Evolutionary conservation across 495 filamentous ascomycete genomes (phyloP).

Genomic region (Friedmanniomyces simplex): DNA sequence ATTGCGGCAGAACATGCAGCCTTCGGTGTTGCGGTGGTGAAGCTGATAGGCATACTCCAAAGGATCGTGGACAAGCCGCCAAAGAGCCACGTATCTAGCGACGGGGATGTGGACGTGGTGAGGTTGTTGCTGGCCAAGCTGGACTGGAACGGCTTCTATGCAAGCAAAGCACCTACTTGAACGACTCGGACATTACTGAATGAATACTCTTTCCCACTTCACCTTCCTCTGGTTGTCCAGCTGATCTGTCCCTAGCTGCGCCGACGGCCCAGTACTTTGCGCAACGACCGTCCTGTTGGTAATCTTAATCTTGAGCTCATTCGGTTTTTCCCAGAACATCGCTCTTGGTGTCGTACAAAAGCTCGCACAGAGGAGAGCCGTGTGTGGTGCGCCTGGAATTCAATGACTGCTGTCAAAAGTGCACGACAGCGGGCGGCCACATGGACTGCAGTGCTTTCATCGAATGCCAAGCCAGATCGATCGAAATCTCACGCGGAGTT

Average conservation of each 20-base stretch:
- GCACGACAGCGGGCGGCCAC: no score
- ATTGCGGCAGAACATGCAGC: not conserved
- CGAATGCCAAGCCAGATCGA: not conserved
- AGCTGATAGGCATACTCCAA: not conserved
- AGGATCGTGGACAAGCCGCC: not conserved
- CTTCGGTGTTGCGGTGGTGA: not conserved
- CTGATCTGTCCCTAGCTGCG: no score
- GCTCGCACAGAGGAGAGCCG: not conserved
- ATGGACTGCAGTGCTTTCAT: no score
- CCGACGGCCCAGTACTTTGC: no score
- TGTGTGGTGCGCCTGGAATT: not conserved
- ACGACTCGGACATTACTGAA: no score
- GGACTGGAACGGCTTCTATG: conserved; percentile 5
- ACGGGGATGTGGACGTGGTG: conserved; percentile 1
- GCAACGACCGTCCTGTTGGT: no score
- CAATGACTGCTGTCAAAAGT: not conserved
- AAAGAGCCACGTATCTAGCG: not conserved
- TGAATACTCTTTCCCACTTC: no score
- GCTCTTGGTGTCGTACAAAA: no score
- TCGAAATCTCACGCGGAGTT: not conserved
- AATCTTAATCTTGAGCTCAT: no score
- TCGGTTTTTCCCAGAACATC: no score
- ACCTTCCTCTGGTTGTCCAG: no score
- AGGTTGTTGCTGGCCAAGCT: conserved; percentile 3
- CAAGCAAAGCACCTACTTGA: not conserved